These are phyloP conservation scores for Trypanosoma conorhini DNA, from an alignment of 208 protist genomes.

Conservation along the genomic window DNA sequence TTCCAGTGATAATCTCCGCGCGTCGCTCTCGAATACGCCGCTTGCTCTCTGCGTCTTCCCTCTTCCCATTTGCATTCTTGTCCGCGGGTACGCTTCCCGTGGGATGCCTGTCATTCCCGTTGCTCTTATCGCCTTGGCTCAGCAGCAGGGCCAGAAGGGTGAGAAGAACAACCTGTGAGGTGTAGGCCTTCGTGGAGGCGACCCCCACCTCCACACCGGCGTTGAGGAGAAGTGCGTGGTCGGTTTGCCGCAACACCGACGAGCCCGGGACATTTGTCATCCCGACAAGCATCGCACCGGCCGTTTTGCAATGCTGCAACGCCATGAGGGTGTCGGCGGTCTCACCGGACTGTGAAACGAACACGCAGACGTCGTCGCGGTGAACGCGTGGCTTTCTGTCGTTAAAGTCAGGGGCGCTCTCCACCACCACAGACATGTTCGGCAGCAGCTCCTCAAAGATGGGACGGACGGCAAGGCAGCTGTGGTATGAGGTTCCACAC, in stretches of 20 bases:
- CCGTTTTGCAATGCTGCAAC: constrained; percentile 79
- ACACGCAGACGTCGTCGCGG: constrained; percentile 88
- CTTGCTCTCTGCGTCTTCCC: neutral
- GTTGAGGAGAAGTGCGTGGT: constrained; percentile 91
- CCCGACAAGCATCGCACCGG: constrained; percentile 84
- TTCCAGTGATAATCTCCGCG: constrained; percentile 61
- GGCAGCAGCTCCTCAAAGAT: constrained; percentile 93
- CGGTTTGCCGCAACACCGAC: constrained; percentile 82
- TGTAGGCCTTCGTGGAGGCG: constrained; percentile 97
- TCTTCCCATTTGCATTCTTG: neutral
- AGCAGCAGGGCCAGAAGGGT: constrained; percentile 92
- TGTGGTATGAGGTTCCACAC: constrained; percentile 95
- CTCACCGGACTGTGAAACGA: constrained; percentile 95
- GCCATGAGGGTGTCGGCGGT: constrained; percentile 94
- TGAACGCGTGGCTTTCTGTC: constrained; percentile 80
- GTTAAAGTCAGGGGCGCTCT: constrained; percentile 94
- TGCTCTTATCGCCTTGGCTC: constrained; percentile 34
- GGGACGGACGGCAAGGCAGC: constrained; percentile 83
- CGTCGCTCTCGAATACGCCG: constrained; percentile 43
- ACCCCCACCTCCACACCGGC: constrained; percentile 96
- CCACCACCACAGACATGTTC: constrained; percentile 80
- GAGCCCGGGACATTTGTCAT: constrained; percentile 95
- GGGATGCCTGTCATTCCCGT: neutral
- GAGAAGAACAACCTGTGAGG: constrained; percentile 92
- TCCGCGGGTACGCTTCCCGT: neutral